Evolutionary conservation across 257 asterid species (phyloP), one percentile per base, ranked within the genome.

Genomic region (Ilex asprella): DNA sequence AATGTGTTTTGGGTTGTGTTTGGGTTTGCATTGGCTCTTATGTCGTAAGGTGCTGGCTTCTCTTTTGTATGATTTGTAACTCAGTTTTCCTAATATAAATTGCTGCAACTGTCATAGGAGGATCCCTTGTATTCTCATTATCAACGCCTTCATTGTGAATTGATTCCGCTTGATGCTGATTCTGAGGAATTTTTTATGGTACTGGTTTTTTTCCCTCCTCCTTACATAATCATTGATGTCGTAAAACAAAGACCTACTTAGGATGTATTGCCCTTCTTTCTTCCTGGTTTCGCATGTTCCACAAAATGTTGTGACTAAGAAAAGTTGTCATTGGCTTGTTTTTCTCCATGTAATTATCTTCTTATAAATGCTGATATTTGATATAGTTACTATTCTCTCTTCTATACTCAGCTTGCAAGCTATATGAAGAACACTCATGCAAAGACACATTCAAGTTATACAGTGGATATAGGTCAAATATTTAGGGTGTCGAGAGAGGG

Each of bases 341-440:
- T 21, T 35, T 35, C 41, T 35, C 41, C 8, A 35, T 8, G 5
- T 4, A 8, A 35, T 35, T 4, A 35, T 8, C 41, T 35, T 35
- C 0, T 1, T 35, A 35, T 0, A 3, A 35, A 35, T 35, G 41
- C 41, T 35, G 5, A 35, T 35, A 35, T 35, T 58, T 44, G 56
- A 10, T 56, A 31, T 7, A 39, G 8, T 14, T 31, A 7, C 10
- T 54, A 31, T 30, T 13, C 30, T 15, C 44, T 13, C 5, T 43
- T 53, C 30, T 50, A 43, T 65, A 49, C 60, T 70, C 83, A 91
- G 96, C 79, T 91, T 65, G 86, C 84, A 82, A 83, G 75, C 35
- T 91, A 86, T 75, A 75, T 89, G 78, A 84, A 75, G 79, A 88
- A 88, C 68, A 91, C 96, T 30, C 96, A 91, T 80, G 98, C 93